Evolutionary conservation across 768 basidiomycete species (phyloP), one percentile per base, ranked within the genome.

Genomic region (Leucosporidium scottii): DNA sequence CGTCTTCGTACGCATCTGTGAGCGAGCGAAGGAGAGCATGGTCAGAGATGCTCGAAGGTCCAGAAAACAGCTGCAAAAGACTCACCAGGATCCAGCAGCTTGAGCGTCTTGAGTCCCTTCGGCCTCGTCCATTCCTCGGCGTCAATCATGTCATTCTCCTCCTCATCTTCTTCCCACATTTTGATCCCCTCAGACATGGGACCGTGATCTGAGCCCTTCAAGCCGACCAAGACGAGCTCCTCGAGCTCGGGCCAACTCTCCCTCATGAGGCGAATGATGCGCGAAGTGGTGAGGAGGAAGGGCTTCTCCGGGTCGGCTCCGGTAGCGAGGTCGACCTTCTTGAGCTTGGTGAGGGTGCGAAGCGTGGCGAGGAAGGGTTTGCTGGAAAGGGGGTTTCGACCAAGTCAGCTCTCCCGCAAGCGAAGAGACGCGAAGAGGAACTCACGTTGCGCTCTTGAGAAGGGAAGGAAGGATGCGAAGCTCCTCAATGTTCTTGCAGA

Each of bases 331-430:
- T 72, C 67, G 67, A 72, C 36, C 1, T 8, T 4, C 28, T 53
- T 56, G 61, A 72, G 67, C 15, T 51, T 30, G 12, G 27, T 20
- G 15, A 68, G 59, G 5, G 44, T 39, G n/a, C 18, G 9, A n/a
- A 72, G 61, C 4, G 66, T 65, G 1, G 21, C 31, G 54, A 72
- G 59, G 44, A 72, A 51, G 13, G 64, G 67, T 20, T 66, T 64
- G 17, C 71, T 72, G 15, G 39, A 44, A 44, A 13, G 39, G 39
- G 3, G 39, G 64, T 28, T 21, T 1, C 47, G 8, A 1, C 23
- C 39, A 3, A 20, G 34, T 28, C 27, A 28, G n/a, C 28, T 9
- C 25, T 27, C 28, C 28, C 8, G 18, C 3, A 2, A 28, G 5
- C 18, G 39, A 50, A 3, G 20, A 17, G 34, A 31, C 36, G n/a